phyloP scores from a whole-genome alignment of 1,284 basidiomycete genomes.

The Vanrija sp. region DNA sequence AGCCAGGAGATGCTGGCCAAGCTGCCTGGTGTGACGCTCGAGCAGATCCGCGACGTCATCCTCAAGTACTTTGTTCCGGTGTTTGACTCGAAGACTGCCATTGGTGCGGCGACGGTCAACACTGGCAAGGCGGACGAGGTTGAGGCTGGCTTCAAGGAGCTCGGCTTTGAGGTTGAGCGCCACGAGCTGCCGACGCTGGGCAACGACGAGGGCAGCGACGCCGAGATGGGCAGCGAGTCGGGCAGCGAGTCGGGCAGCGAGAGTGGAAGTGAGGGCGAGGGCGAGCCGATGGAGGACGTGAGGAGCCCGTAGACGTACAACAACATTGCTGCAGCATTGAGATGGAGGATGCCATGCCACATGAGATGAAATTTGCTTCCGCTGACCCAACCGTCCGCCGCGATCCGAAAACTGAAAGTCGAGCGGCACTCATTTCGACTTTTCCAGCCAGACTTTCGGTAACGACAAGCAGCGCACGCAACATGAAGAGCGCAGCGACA shows the following conservation, averaged over 20 bases:
- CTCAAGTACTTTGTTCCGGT: slow-evolving; percentile 77
- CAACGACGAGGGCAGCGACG: slow-evolving; percentile 12
- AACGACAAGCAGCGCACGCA: background rate
- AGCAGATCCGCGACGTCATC: slow-evolving; percentile 68
- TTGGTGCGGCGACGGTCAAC: slow-evolving; percentile 77
- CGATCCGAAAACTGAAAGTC: slow-evolving; percentile 12
- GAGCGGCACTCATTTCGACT: background rate
- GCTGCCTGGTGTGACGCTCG: slow-evolving; percentile 65
- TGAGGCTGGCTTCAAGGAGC: slow-evolving; percentile 58
- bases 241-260: slow-evolving; percentile 12
- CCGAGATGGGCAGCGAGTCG: slow-evolving; percentile 12
- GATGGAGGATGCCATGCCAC: no score
- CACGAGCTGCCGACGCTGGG: slow-evolving; percentile 51
- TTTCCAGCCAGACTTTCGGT: background rate
- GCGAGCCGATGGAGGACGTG: slow-evolving; percentile 21
- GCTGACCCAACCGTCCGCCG: slow-evolving; percentile 3
- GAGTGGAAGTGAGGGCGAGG: slow-evolving; percentile 1
- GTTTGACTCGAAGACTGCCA: slow-evolving; percentile 72
- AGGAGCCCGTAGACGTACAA: slow-evolving; percentile 6
- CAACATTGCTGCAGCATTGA: no score
- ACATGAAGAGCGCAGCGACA: slow-evolving; percentile 12
- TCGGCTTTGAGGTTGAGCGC: slow-evolving; percentile 76
- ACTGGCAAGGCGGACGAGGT: slow-evolving; percentile 76
- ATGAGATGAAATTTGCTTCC: slow-evolving; percentile 8
- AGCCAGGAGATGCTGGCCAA: slow-evolving; percentile 71